Evolutionary conservation across 192 early-diverging fungal genomes (phyloP).

Genomic region (Mortierella alpina): DNA sequence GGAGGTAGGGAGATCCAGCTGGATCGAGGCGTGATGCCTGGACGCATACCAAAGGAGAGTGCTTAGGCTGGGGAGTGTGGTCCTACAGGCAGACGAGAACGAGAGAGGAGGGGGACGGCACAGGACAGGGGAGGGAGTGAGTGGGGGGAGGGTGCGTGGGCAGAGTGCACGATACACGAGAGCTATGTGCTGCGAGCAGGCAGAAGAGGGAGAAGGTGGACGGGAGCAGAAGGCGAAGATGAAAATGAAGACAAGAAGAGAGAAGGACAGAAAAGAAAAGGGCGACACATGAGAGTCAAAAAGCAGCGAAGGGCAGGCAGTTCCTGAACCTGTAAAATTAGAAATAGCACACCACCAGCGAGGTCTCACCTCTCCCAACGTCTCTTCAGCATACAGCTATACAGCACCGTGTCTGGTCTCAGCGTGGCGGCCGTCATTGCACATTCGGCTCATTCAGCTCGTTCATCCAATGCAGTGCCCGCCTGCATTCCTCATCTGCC

Average conservation of each 20-base stretch:
- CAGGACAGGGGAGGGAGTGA: background rate
- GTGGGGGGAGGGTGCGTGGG: too few relatives aligned
- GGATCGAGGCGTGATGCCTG: background rate
- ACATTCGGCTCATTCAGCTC: too few relatives aligned
- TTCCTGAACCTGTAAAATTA: background rate
- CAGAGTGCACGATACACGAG: background rate
- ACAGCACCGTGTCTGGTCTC: too few relatives aligned
- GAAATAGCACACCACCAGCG: too few relatives aligned
- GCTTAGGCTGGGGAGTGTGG: background rate
- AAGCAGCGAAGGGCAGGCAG: background rate
- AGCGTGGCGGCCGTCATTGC: too few relatives aligned
- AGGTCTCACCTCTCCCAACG: too few relatives aligned
- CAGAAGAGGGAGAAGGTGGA: background rate
- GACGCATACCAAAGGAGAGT: background rate
- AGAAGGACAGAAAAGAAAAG: constrained; percentile 1
- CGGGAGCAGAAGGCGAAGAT: background rate
- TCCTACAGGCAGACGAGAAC: background rate
- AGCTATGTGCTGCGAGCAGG: background rate
- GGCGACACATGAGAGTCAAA: background rate
- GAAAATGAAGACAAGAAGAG: background rate
- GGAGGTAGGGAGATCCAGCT: background rate
- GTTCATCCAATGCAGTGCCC: too few relatives aligned
- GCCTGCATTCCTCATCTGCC: too few relatives aligned
- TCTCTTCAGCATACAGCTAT: too few relatives aligned
- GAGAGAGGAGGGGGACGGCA: background rate